Percentiles rank a stretch among this genome's conserved stretches.
phyloP scores from a whole-genome alignment of 495 filamentous ascomycete genomes.

The Sordaria brevicollis region DNA sequence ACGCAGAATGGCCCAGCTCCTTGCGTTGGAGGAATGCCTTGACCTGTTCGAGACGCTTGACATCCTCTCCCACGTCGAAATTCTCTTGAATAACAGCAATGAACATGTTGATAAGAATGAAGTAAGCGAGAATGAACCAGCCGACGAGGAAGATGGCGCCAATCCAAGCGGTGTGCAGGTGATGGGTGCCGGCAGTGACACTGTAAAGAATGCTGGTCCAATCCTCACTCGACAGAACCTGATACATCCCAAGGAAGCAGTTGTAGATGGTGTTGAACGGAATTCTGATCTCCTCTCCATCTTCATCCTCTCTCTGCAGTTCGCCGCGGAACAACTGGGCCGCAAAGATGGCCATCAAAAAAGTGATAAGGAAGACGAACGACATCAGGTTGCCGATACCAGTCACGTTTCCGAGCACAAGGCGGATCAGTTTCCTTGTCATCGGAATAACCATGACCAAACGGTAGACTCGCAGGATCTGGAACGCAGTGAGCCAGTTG shows the following conservation, averaged over 20 bases:
- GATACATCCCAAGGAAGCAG: constrained; percentile 95
- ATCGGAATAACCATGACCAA: constrained; percentile 83
- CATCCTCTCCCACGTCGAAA: constrained; percentile 98
- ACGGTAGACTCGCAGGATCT: constrained; percentile 85
- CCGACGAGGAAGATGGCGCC: constrained; percentile 84
- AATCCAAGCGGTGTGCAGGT: constrained; percentile 73
- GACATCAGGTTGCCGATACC: constrained; percentile 91
- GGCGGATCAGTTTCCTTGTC: constrained; percentile 70
- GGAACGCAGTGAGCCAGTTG: constrained; percentile 85
- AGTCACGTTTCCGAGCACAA: constrained; percentile 83
- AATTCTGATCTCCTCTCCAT: constrained; percentile 48
- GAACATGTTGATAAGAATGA: constrained; percentile 99
- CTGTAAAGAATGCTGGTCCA: constrained; percentile 87
- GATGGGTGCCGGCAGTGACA: constrained; percentile 54
- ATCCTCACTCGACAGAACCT: constrained; percentile 92
- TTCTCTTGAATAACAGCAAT: constrained; percentile 99
- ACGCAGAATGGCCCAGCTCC: constrained; percentile 51
- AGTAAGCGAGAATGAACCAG: constrained; percentile 93
- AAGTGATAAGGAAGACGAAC: constrained; percentile 93
- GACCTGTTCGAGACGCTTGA: constrained; percentile 94
- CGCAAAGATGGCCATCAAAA: constrained; percentile 86
- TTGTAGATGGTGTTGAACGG: constrained; percentile 90
- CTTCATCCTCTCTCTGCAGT: constrained; percentile 49
- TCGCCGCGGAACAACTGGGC: constrained; percentile 87
- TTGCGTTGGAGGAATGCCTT: constrained; percentile 87